Conservation (phyloP, 441 rosid genomes). For the Sinapis alba region DNA sequence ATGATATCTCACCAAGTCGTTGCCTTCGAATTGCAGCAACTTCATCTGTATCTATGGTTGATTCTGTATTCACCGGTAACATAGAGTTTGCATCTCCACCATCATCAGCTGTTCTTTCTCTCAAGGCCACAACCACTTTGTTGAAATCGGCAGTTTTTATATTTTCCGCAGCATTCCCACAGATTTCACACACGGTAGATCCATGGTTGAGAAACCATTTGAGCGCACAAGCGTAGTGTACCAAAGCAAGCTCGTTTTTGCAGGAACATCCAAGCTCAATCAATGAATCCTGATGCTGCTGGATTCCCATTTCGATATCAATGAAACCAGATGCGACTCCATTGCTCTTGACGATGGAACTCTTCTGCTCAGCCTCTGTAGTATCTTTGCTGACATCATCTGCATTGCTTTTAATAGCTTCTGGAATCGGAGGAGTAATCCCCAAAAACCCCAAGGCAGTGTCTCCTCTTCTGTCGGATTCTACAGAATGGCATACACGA, state of each 20-base stretch:
- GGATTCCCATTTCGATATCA: conserved; percentile 73
- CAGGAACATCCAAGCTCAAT: conserved; percentile 88
- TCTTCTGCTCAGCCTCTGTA: conserved; percentile 35
- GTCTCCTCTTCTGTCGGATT: conserved; percentile 84
- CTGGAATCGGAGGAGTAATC: conserved; percentile 52
- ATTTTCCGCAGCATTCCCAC: conserved; percentile 65
- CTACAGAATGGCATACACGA: conserved; percentile 92
- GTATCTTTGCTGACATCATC: conserved; percentile 26
- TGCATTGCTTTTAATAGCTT: conserved; percentile 44
- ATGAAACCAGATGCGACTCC: conserved; percentile 57
- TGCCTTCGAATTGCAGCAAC: conserved; percentile 79
- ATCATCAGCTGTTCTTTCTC: conserved; percentile 51
- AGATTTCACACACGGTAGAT: conserved; percentile 83
- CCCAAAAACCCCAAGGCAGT: conserved; percentile 69
- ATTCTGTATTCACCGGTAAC: conserved; percentile 41
- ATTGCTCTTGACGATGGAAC: conserved; percentile 35
- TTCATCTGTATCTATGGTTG: conserved; percentile 76
- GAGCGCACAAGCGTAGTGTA: conserved; percentile 87
- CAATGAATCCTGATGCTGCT: conserved; percentile 47
- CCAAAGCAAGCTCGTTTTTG: conserved; percentile 79
- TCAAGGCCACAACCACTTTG: conserved; percentile 64
- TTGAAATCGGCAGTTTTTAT: conserved; percentile 54
- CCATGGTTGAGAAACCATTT: conserved; percentile 95
- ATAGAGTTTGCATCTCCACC: conserved; percentile 69
- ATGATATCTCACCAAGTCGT: conserved; percentile 72